Conservation (phyloP, 345 rosid genomes). For the Combretum micranthum region DNA sequence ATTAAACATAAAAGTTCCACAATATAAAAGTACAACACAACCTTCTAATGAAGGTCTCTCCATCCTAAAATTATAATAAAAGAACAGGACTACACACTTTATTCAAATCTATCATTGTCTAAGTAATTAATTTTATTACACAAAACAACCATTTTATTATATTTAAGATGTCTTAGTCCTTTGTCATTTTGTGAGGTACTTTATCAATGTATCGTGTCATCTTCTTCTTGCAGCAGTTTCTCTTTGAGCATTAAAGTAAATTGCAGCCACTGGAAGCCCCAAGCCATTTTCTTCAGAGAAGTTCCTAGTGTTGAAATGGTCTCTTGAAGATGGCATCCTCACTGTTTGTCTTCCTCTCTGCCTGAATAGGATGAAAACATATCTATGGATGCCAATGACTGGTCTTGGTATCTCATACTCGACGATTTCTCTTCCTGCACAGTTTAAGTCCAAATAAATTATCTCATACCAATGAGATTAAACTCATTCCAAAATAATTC, state of each 20-base stretch:
- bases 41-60: too few species aligned
- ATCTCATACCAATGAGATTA: too few species aligned
- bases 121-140: too few species aligned
- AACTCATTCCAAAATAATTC: too few species aligned
- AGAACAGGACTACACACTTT: too few species aligned
- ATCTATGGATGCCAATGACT: conserved; percentile 69
- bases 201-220: conserved; percentile 10
- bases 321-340: conserved; percentile 47
- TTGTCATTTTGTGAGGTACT: background rate
- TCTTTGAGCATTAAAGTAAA: conserved; percentile 87
- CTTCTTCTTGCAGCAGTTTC: conserved; percentile 87
- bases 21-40: too few species aligned
- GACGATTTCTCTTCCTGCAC: conserved; percentile 55
- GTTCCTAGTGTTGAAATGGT: conserved; percentile 62
- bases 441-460: background rate
- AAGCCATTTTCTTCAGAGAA: conserved; percentile 56
- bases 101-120: too few species aligned
- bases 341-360: conserved; percentile 79
- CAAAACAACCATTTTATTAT: background rate
- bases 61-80: too few species aligned
- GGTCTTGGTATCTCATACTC: conserved; percentile 74
- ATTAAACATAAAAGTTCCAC: too few species aligned
- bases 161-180: background rate
- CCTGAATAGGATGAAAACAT: conserved; percentile 62
- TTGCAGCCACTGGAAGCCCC: conserved; percentile 81